Conservation (phyloP, 1,139 yeast species). For the Candida mesenterica region DNA sequence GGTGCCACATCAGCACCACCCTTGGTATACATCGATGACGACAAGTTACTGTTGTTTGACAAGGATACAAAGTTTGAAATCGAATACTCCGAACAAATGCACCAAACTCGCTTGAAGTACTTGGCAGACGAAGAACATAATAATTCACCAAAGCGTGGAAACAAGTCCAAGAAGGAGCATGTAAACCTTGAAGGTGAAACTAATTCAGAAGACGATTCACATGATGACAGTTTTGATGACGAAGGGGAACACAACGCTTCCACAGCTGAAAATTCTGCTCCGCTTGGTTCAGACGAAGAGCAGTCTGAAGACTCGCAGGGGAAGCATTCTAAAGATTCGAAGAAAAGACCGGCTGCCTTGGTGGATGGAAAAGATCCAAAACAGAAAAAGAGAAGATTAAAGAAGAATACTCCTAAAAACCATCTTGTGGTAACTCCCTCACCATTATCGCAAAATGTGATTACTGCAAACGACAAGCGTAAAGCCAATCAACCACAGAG, state of each 20-base stretch:
- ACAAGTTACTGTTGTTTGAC: constrained; percentile 48
- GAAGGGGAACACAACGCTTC: constrained; percentile 7
- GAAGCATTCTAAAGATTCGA: constrained; percentile 3
- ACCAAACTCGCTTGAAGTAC: constrained; percentile 56
- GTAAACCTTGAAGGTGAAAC: constrained; percentile 12
- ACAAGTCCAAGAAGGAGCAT: constrained; percentile 30
- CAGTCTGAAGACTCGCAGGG: constrained; percentile 1
- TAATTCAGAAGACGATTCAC: constrained; percentile 12
- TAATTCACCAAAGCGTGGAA: constrained; percentile 33
- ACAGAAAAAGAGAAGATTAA: constrained; percentile 9
- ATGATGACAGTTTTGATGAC: constrained; percentile 6
- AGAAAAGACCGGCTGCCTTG: constrained; percentile 11
- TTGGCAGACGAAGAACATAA: constrained; percentile 48
- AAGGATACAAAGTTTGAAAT: constrained; percentile 71
- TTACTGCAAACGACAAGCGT: constrained; percentile 7
- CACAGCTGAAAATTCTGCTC: background rate
- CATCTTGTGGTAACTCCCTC: constrained; percentile 15
- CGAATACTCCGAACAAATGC: constrained; percentile 70
- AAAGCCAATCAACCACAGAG: background rate
- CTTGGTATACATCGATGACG: constrained; percentile 38
- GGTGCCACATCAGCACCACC: constrained; percentile 52
- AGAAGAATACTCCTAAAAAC: constrained; percentile 4
- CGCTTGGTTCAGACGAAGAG: constrained; percentile 3
- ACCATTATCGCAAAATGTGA: constrained; percentile 18
- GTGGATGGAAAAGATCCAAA: constrained; percentile 1